Percentiles rank a stretch among this genome's conserved stretches.
Evolutionary conservation across 2,329 filamentous ascomycete species (phyloP).

Genomic region (Fusarium odoratissimum): DNA sequence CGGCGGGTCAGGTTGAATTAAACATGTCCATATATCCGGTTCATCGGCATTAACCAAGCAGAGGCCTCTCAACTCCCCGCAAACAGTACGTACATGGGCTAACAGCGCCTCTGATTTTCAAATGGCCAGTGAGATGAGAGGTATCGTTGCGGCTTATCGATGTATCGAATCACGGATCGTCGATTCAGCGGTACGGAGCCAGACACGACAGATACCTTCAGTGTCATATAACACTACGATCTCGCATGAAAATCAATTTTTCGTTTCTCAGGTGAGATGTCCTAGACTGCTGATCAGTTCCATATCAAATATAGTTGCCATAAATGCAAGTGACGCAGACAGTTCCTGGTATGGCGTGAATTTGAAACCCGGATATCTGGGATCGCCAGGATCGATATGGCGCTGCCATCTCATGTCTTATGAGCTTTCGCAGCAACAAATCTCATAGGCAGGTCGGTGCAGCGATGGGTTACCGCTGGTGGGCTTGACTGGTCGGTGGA

Average conservation of each 20-base stretch:
- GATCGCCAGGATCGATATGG: background rate
- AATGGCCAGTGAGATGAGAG: background rate
- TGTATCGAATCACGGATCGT: background rate
- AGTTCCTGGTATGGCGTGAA: background rate
- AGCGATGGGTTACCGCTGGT: background rate
- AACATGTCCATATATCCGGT: background rate
- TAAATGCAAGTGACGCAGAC: background rate
- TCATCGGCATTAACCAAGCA: background rate
- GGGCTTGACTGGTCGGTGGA: background rate
- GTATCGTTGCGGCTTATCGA: background rate
- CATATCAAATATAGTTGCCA: background rate
- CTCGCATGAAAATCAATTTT: slow-evolving; percentile 21
- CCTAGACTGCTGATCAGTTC: background rate
- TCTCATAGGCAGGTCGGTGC: background rate
- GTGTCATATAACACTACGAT: background rate
- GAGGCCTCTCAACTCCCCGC: background rate
- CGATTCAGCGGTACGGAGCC: background rate
- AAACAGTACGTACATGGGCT: background rate
- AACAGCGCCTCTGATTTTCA: background rate
- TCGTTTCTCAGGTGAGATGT: background rate
- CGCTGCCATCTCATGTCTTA: background rate
- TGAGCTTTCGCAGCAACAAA: background rate
- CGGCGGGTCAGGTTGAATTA: background rate
- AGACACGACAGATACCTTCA: background rate
- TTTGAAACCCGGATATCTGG: background rate